phyloP scores from a whole-genome alignment of 2,329 filamentous ascomycete species.

The Alternaria novae-zelandiae region DNA sequence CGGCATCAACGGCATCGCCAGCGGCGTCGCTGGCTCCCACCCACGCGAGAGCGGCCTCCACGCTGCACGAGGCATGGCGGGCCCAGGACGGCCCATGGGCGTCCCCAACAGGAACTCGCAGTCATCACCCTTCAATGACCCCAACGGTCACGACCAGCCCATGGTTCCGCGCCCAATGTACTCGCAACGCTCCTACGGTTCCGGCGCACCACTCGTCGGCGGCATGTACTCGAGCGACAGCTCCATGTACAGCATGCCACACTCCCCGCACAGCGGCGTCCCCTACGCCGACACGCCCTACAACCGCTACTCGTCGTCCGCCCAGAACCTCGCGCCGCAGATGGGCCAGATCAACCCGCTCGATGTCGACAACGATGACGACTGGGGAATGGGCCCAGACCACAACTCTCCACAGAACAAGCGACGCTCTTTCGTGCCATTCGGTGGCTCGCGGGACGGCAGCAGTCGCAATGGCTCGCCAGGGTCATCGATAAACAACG shows the following conservation, averaged over 20 bases:
- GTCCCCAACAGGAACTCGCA: constrained; percentile 30
- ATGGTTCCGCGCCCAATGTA: constrained; percentile 28
- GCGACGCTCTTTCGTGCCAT: constrained; percentile 66
- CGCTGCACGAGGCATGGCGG: constrained; percentile 58
- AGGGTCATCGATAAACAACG: constrained; percentile 44
- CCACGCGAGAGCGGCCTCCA: constrained; percentile 68
- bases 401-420: constrained; percentile 54
- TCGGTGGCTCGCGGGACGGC: constrained; percentile 54
- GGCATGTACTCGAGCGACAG: constrained; percentile 43
- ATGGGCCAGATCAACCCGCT: constrained; percentile 71
- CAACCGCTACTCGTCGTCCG: constrained; percentile 59
- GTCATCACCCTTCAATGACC: constrained; percentile 35
- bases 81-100: constrained; percentile 27
- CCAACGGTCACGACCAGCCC: constrained; percentile 31
- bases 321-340: constrained; percentile 38
- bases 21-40: constrained; percentile 64
- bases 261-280: constrained; percentile 34
- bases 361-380: constrained; percentile 84
- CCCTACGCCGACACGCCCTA: constrained; percentile 71
- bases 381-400: constrained; percentile 71
- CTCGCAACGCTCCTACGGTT: constrained; percentile 29
- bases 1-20: constrained; percentile 72
- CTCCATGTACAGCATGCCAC: constrained; percentile 59
- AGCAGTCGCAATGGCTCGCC: constrained; percentile 49
- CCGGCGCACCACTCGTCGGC: constrained; percentile 36